Evolutionary conservation across 257 asterid species (phyloP).

Genomic region (Solanum corneliomulleri): DNA sequence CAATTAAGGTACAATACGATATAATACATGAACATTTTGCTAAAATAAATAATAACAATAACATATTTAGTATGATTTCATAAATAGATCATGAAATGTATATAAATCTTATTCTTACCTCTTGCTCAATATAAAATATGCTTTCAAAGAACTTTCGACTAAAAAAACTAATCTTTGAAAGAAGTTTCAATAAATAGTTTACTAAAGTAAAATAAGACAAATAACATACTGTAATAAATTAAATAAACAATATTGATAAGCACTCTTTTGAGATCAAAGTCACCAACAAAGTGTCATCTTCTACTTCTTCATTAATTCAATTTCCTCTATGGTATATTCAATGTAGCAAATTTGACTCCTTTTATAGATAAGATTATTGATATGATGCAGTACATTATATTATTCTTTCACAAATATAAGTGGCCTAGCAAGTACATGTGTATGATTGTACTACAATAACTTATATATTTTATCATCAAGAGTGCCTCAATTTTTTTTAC

Average conservation of each 20-base stretch:
- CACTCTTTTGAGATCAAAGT: background rate
- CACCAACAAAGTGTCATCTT: slow-evolving; percentile 2
- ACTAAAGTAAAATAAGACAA: background rate
- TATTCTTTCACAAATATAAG: background rate
- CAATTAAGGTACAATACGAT: background rate
- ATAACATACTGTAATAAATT: background rate
- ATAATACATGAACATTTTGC: background rate
- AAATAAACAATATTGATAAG: background rate
- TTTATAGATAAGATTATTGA: background rate
- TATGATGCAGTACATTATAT: background rate
- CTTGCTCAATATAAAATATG: accelerated
- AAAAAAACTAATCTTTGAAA: background rate
- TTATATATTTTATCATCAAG: background rate
- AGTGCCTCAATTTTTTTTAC: background rate
- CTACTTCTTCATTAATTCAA: background rate
- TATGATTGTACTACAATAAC: background rate
- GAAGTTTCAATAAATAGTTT: background rate
- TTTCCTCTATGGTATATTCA: background rate
- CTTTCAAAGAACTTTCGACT: background rate
- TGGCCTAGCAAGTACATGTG: background rate
- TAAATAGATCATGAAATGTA: background rate
- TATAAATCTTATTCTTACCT: background rate
- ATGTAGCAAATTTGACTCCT: background rate
- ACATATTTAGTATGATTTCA: no score
- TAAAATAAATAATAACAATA: background rate